Evolutionary conservation across 495 filamentous ascomycete genomes (phyloP).

Genomic region (Penicillium subrubescens): DNA sequence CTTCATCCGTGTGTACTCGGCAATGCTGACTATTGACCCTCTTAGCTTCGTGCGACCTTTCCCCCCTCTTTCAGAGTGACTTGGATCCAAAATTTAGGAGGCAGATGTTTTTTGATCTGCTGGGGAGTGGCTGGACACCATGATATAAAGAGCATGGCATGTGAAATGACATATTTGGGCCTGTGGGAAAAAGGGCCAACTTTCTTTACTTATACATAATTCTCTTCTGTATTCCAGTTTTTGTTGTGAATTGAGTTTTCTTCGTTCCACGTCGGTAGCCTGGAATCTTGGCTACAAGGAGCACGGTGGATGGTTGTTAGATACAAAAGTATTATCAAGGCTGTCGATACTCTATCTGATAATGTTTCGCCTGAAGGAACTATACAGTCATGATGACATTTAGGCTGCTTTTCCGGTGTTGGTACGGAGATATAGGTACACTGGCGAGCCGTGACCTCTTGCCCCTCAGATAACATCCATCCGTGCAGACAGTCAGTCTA

Average conservation of each 20-base stretch:
- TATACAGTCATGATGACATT: background rate
- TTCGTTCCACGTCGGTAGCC: background rate
- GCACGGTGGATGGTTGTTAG: background rate
- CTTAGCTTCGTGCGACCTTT: slow-evolving; percentile 45
- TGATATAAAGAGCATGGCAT: slow-evolving; percentile 1
- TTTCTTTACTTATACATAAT: slow-evolving; percentile 7
- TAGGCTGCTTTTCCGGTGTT: background rate
- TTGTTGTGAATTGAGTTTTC: background rate
- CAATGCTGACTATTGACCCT: slow-evolving; percentile 13
- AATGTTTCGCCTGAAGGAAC: background rate
- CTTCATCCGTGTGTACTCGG: no score
- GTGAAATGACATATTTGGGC: slow-evolving; percentile 4
- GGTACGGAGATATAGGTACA: no score
- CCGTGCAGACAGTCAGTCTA: background rate
- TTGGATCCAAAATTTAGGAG: slow-evolving; percentile 25
- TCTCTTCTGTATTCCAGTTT: background rate
- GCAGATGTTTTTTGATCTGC: background rate
- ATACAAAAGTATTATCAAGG: background rate
- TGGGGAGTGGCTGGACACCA: slow-evolving; percentile 3
- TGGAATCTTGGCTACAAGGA: background rate
- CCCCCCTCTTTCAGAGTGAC: slow-evolving; percentile 48
- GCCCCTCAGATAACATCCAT: background rate
- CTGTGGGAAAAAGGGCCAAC: background rate
- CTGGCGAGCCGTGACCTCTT: no score
- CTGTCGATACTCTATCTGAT: background rate